phyloP scores from a whole-genome alignment of 2,329 filamentous ascomycete species.

The Myriosclerotinia scirpicola region DNA sequence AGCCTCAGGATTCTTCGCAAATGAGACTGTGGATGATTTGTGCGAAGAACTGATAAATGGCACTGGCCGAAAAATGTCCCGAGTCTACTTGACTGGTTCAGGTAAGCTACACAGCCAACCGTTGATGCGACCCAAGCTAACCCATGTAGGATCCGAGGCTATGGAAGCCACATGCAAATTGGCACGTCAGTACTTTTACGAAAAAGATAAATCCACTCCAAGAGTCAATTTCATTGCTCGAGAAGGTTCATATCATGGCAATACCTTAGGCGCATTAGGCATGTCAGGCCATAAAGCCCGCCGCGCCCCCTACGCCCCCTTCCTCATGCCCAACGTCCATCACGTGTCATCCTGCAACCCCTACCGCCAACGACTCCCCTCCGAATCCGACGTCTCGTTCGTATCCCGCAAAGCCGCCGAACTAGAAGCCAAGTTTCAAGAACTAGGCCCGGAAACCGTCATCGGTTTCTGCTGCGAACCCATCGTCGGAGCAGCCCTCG shows the following conservation, averaged over 20 bases:
- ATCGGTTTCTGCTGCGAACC: conserved; percentile 67
- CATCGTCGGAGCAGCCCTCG: conserved; percentile 64
- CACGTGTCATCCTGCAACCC: conserved; percentile 63
- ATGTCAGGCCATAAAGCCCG: conserved; percentile 61
- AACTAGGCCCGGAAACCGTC: conserved; percentile 61
- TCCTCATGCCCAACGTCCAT: conserved; percentile 55
- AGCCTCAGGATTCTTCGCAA: conserved; percentile 58
- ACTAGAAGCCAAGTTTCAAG: conserved; percentile 60
- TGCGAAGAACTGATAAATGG: conserved; percentile 44
- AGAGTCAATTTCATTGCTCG: conserved; percentile 64
- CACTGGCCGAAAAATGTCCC: conserved; percentile 49
- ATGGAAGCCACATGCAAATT: conserved; percentile 69
- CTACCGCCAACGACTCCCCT: conserved; percentile 55
- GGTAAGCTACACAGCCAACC: conserved; percentile 44
- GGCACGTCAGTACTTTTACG: conserved; percentile 64
- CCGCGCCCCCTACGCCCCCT: conserved; percentile 56
- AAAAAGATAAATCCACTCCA: conserved; percentile 47
- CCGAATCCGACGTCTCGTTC: conserved; percentile 55
- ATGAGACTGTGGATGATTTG: conserved; percentile 51
- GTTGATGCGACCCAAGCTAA: conserved; percentile 21
- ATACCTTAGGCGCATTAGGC: conserved; percentile 62
- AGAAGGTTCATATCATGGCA: conserved; percentile 68
- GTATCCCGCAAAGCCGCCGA: conserved; percentile 59
- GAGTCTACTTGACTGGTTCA: conserved; percentile 57
- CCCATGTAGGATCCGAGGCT: conserved; percentile 59